Conservation (phyloP, 441 rosid species). For the Erodium moschatum region DNA sequence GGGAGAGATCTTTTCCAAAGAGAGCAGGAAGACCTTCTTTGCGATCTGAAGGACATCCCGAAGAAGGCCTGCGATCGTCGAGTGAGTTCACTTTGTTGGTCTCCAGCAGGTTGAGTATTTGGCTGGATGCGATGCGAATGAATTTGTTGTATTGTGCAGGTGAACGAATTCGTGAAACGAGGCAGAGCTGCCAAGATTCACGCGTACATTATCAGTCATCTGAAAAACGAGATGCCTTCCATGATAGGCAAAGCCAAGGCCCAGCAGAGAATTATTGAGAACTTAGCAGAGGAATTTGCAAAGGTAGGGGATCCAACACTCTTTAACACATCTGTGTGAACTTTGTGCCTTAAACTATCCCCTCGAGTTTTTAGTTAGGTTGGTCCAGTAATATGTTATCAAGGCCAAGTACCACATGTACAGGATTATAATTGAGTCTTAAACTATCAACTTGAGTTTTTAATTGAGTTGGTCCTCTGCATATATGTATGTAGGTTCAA, state of each 20-base stretch:
- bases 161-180: constrained; percentile 60
- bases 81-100: constrained; percentile 26
- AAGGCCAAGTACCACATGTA: too few relatives aligned
- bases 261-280: constrained; percentile 50
- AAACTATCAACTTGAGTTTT: too few relatives aligned
- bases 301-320: too few relatives aligned
- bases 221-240: constrained; percentile 61
- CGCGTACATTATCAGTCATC: constrained; percentile 61
- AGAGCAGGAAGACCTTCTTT: constrained; percentile 52
- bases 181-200: constrained; percentile 62
- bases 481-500: background rate
- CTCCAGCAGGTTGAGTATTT: too few relatives aligned
- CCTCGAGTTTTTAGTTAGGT: too few relatives aligned
- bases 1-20: constrained; percentile 52
- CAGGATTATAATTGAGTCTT: too few relatives aligned
- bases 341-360: too few relatives aligned
- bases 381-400: too few relatives aligned
- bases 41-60: constrained; percentile 47
- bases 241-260: constrained; percentile 64
- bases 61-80: constrained; percentile 57
- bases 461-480: too few relatives aligned
- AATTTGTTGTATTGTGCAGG: constrained; percentile 24
- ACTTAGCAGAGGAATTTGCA: constrained; percentile 48
- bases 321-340: too few relatives aligned
- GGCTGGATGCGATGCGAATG: too few relatives aligned